Percentiles rank a stretch among this genome's conserved stretches.
Conservation (phyloP, 192 early-diverging fungal genomes). For the Radiomyces spectabilis region DNA sequence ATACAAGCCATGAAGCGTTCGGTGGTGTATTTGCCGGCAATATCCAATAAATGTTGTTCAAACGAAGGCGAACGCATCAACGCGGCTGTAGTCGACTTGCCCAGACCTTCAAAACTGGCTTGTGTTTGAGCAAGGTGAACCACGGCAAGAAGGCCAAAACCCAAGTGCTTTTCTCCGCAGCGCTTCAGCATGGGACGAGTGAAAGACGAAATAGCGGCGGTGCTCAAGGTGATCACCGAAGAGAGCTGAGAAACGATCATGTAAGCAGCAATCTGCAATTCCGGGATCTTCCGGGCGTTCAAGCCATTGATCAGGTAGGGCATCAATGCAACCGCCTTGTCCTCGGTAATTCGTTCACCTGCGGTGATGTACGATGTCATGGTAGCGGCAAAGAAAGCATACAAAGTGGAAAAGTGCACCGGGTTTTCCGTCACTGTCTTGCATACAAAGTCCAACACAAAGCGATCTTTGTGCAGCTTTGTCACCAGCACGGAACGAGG, state of each 20-base stretch:
- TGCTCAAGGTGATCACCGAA: conserved; percentile 35
- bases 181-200: conserved; percentile 33
- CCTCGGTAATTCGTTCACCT: conserved; percentile 9
- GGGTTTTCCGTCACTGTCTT: conserved; percentile 36
- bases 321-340: conserved; percentile 48
- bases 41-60: conserved; percentile 11
- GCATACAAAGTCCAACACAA: conserved; percentile 74
- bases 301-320: conserved; percentile 49
- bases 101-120: conserved; percentile 26
- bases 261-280: conserved; percentile 47
- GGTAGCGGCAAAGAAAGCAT: conserved; percentile 60
- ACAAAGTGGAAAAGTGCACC: conserved; percentile 43
- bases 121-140: conserved; percentile 51
- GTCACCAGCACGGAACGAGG: conserved; percentile 66
- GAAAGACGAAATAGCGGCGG: conserved; percentile 36
- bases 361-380: conserved; percentile 49
- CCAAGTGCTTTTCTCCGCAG: conserved; percentile 14
- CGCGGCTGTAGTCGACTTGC: conserved; percentile 2
- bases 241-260: conserved; percentile 64
- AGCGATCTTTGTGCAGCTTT: conserved; percentile 56
- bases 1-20: conserved; percentile 37
- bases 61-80: conserved; percentile 2
- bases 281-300: conserved; percentile 29
- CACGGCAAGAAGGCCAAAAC: conserved; percentile 34
- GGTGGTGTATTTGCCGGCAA: conserved; percentile 31